Percentiles rank a stretch among this genome's conserved stretches.
Conservation (phyloP, 1,284 basidiomycete species). For the Rhizoctonia solani region DNA sequence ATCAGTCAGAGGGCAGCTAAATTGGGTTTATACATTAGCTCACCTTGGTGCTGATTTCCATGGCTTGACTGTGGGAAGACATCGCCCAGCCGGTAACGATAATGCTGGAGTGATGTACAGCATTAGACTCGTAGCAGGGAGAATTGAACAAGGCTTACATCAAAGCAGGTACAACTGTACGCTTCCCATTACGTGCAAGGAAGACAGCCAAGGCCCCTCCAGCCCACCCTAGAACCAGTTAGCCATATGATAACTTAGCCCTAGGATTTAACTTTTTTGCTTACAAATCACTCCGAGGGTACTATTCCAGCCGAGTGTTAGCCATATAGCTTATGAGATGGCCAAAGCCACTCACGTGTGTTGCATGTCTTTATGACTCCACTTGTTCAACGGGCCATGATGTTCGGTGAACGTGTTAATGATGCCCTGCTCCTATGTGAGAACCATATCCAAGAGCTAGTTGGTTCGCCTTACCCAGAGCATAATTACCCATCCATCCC, state of each 20-base stretch:
- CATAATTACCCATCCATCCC: slow-evolving; percentile 88
- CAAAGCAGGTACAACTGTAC: slow-evolving; percentile 74
- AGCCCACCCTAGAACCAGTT: slow-evolving; percentile 72
- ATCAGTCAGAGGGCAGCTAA: slow-evolving; percentile 34
- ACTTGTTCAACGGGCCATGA: slow-evolving; percentile 58
- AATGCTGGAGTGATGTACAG: slow-evolving; percentile 60
- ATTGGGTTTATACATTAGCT: slow-evolving; percentile 7
- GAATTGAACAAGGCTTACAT: slow-evolving; percentile 59
- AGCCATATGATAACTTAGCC: slow-evolving; percentile 1
- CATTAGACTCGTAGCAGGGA: slow-evolving; percentile 13
- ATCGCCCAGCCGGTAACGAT: slow-evolving; percentile 94
- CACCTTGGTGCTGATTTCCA: slow-evolving; percentile 83
- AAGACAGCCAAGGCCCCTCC: slow-evolving; percentile 89
- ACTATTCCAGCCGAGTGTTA: slow-evolving; percentile 44
- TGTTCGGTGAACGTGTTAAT: slow-evolving; percentile 97
- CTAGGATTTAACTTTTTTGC: slow-evolving; percentile 34
- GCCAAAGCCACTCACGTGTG: slow-evolving; percentile 69
- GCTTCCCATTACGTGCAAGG: slow-evolving; percentile 79
- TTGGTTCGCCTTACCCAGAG: slow-evolving; percentile 68
- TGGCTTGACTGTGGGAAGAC: slow-evolving; percentile 85
- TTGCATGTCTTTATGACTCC: slow-evolving; percentile 94
- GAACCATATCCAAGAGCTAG: neutral
- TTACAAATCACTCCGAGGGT: slow-evolving; percentile 66
- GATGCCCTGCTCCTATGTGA: slow-evolving; percentile 54
- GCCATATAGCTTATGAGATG: neutral